Evolutionary conservation across 1,284 basidiomycete genomes (phyloP).

Genomic region (Microbotryum lychnidis-dioicae): DNA sequence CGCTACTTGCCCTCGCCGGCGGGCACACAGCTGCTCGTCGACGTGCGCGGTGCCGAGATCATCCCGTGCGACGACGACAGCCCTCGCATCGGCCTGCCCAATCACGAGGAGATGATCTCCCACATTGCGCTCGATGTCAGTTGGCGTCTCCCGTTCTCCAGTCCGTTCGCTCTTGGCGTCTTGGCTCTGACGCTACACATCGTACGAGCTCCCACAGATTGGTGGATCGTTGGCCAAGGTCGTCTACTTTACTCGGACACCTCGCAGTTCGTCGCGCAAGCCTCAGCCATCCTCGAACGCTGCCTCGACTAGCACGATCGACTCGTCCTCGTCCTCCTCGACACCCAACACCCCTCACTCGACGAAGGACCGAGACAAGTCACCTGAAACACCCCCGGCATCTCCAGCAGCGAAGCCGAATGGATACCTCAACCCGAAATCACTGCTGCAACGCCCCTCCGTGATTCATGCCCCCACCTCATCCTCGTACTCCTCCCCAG

Average conservation of each 20-base stretch:
- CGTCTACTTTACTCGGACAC: constrained; percentile 82
- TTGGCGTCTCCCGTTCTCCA: constrained; percentile 29
- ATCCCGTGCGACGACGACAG: constrained; percentile 52
- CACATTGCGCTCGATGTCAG: constrained; percentile 91
- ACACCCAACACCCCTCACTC: neutral
- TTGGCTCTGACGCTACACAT: neutral
- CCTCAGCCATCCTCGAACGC: constrained; percentile 10
- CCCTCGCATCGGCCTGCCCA: constrained; percentile 88
- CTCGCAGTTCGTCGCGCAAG: constrained; percentile 6
- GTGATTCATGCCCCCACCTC: constrained; percentile 38
- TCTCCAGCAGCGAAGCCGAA: constrained; percentile 31
- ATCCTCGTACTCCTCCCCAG: constrained; percentile 20
- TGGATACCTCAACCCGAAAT: constrained; percentile 34
- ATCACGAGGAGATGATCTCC: constrained; percentile 84
- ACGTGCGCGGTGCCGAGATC: constrained; percentile 30
- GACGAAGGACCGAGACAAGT: constrained; percentile 12
- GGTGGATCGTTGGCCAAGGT: constrained; percentile 97
- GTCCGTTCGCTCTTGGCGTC: neutral
- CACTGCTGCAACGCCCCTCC: constrained; percentile 29
- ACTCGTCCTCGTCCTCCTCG: neutral
- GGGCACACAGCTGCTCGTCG: constrained; percentile 26
- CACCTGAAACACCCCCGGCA: constrained; percentile 28
- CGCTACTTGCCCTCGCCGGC: constrained; percentile 23
- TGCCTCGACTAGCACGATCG: constrained; percentile 4
- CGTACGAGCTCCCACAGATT: constrained; percentile 50